phyloP scores from a whole-genome alignment of 495 filamentous ascomycete species.

The Trichoderma gamsii region DNA sequence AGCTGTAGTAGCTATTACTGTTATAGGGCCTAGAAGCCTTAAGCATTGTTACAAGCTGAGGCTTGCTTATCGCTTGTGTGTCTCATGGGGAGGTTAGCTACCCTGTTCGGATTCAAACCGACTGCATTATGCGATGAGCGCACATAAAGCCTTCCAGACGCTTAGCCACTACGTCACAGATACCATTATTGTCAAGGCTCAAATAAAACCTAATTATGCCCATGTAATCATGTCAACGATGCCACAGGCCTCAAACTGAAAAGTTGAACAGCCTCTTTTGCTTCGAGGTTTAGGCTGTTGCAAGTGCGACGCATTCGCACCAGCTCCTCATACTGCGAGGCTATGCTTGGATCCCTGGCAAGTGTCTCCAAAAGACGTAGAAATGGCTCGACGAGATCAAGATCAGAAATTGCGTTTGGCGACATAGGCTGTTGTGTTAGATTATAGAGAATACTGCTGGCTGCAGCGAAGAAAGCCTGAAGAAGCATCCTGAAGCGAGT shows the following conservation, averaged over 20 bases:
- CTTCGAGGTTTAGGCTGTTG: slow-evolving; percentile 5
- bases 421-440: slow-evolving; percentile 4
- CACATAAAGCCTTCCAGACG: background rate
- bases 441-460: slow-evolving; percentile 12
- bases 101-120: background rate
- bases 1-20: background rate
- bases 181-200: background rate
- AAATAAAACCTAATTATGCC: background rate
- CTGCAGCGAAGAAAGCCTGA: slow-evolving; percentile 15
- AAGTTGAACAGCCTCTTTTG: slow-evolving; percentile 10
- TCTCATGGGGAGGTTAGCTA: background rate
- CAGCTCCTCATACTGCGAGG: slow-evolving; percentile 1
- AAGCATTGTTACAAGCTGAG: background rate
- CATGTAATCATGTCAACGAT: background rate
- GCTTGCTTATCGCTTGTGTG: background rate
- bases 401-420: slow-evolving; percentile 14
- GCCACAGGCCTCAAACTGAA: slow-evolving; percentile 8
- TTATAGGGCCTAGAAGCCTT: background rate
- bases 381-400: slow-evolving; percentile 15
- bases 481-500: slow-evolving; percentile 13
- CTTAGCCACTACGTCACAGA: background rate
- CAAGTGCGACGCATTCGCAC: slow-evolving; percentile 15
- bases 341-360: slow-evolving; percentile 12
- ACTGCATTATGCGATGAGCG: background rate
- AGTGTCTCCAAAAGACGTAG: slow-evolving; percentile 14